Conservation (phyloP, 2,329 filamentous ascomycete genomes). For the Aspergillus sp. region DNA sequence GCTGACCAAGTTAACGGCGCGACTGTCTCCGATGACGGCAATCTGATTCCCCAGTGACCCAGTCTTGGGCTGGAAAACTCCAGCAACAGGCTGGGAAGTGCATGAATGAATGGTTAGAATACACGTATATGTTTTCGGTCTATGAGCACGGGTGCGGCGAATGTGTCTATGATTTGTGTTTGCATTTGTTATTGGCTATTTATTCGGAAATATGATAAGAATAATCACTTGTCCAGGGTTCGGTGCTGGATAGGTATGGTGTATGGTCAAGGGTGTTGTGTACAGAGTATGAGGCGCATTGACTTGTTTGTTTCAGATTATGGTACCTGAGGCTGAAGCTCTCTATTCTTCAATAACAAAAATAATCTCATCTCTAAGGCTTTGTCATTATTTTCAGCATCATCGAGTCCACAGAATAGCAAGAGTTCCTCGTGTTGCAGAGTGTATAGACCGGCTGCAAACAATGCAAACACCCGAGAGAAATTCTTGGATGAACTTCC, state of each 20-base stretch:
- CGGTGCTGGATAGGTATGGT: slow-evolving; percentile 7
- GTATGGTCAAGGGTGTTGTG: slow-evolving; percentile 7
- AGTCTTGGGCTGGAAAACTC: neutral
- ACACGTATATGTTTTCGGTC: slow-evolving; percentile 17
- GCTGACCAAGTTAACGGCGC: slow-evolving; percentile 18
- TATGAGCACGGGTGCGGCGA: slow-evolving; percentile 23
- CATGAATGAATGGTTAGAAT: slow-evolving; percentile 17
- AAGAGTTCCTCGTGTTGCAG: too few relatives aligned
- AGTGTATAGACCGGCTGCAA: slow-evolving; percentile 19
- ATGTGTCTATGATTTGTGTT: slow-evolving; percentile 5
- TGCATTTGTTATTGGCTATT: slow-evolving; percentile 8
- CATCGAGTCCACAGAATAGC: too few relatives aligned
- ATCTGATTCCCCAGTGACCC: neutral
- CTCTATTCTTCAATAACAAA: too few relatives aligned
- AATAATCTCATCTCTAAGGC: too few relatives aligned
- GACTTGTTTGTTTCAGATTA: neutral
- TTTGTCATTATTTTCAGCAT: too few relatives aligned
- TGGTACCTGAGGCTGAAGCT: too few relatives aligned
- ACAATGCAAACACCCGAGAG: slow-evolving; percentile 28
- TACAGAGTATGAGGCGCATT: slow-evolving; percentile 16
- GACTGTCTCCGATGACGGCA: slow-evolving; percentile 2
- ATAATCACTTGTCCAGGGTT: slow-evolving; percentile 6
- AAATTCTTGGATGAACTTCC: slow-evolving; percentile 27
- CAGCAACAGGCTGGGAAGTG: neutral
- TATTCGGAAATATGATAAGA: slow-evolving; percentile 8